These are phyloP conservation scores for Nothophytophthora sp. DNA, from an alignment of 352 stramenopile species.

Conservation along the genomic window DNA sequence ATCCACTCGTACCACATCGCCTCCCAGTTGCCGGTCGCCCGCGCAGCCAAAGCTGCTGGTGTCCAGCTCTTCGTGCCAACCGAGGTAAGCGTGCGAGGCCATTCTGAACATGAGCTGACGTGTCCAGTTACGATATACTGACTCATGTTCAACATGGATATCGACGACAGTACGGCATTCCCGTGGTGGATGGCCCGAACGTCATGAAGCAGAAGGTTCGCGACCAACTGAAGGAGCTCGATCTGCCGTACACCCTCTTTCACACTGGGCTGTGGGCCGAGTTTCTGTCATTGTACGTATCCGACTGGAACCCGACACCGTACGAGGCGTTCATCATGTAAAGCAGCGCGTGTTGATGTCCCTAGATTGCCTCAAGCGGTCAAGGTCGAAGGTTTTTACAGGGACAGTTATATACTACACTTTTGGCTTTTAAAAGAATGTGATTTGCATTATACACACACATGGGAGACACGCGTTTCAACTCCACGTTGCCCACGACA, in stretches of 20 bases:
- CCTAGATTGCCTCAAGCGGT: too few species aligned
- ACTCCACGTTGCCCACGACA: too few species aligned
- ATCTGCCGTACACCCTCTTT: slow-evolving; percentile 28
- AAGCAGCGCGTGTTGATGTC: not conserved
- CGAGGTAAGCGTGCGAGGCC: too few species aligned
- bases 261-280: slow-evolving; percentile 24
- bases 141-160: too few species aligned
- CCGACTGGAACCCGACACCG: slow-evolving; percentile 22
- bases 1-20: slow-evolving; percentile 6
- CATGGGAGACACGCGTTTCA: too few species aligned
- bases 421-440: too few species aligned
- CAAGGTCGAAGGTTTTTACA: too few species aligned
- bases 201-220: slow-evolving; percentile 21
- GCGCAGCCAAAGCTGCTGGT: slow-evolving; percentile 18
- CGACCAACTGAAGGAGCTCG: slow-evolving; percentile 17
- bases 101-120: too few species aligned
- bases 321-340: slow-evolving; percentile 24
- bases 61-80: slow-evolving; percentile 21
- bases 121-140: too few species aligned
- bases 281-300: slow-evolving; percentile 9
- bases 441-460: too few species aligned
- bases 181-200: slow-evolving; percentile 12
- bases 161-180: slow-evolving; percentile 10
- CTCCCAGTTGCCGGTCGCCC: slow-evolving; percentile 7
- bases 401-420: too few species aligned